phyloP scores from a whole-genome alignment of 495 filamentous ascomycete genomes.

The Hypoxylon perforatum region DNA sequence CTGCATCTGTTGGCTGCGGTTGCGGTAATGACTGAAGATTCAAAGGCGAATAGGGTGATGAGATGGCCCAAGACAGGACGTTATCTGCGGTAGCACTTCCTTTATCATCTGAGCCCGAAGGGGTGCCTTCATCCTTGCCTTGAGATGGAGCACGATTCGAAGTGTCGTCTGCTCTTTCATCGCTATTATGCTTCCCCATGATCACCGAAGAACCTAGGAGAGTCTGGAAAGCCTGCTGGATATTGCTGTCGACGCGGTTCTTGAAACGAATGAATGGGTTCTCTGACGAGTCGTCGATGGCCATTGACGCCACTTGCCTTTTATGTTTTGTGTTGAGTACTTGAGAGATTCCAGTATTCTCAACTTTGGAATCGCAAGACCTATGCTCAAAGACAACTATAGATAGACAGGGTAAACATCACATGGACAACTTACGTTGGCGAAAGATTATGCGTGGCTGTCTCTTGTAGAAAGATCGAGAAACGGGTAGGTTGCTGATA shows the following conservation, averaged over 20 bases:
- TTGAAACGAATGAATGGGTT: conserved; percentile 59
- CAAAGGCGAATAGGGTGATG: conserved; percentile 51
- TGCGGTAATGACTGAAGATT: conserved; percentile 43
- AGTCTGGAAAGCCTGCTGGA: conserved; percentile 50
- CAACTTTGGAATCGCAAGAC: too few relatives aligned
- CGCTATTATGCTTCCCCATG: neutral
- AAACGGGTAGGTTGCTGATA: conserved; percentile 1
- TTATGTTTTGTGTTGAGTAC: neutral
- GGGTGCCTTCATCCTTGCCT: neutral
- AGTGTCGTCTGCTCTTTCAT: conserved; percentile 2
- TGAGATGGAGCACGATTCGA: neutral
- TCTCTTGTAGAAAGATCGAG: conserved; percentile 27
- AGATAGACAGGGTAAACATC: too few relatives aligned
- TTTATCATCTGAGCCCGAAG: neutral
- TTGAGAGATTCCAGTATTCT: too few relatives aligned
- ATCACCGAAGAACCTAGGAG: conserved; percentile 35
- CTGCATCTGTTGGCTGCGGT: conserved; percentile 42
- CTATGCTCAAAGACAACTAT: neutral
- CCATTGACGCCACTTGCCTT: conserved; percentile 24
- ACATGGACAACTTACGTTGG: too few relatives aligned
- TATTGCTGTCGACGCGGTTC: conserved; percentile 53
- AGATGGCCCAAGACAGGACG: conserved; percentile 34
- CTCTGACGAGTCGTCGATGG: conserved; percentile 29
- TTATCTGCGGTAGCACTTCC: conserved; percentile 7
- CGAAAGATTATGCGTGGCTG: too few relatives aligned